Percentiles rank a stretch among this genome's conserved stretches.
phyloP scores from a whole-genome alignment of 2,329 filamentous ascomycete species.

The Phyllosticta citribraziliensis region DNA sequence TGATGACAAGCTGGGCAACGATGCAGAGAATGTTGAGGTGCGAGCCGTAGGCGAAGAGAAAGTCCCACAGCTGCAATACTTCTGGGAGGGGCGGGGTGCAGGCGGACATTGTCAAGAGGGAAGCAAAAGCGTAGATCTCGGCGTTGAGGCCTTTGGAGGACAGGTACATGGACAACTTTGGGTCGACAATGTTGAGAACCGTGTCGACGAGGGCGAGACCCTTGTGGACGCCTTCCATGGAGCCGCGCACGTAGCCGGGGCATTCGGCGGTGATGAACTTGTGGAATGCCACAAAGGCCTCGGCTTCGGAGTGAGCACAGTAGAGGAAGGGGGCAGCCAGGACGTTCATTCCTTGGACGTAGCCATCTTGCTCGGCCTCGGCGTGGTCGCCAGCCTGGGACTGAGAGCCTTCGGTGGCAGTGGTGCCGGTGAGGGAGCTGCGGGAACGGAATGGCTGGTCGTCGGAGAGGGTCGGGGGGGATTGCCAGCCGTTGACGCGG shows the following conservation, averaged over 20 bases:
- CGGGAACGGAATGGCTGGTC: constrained; percentile 26
- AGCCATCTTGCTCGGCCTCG: constrained; percentile 66
- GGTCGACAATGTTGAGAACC: constrained; percentile 82
- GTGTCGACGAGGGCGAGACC: constrained; percentile 86
- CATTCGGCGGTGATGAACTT: constrained; percentile 79
- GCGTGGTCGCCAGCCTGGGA: constrained; percentile 20
- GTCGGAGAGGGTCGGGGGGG: constrained; percentile 38
- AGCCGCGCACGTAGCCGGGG: constrained; percentile 86
- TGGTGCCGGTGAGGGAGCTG: constrained; percentile 13
- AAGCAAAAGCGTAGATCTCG: constrained; percentile 93
- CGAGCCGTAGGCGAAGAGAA: constrained; percentile 88
- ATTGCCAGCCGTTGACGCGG: constrained; percentile 42
- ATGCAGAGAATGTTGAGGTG: constrained; percentile 95
- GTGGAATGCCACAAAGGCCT: constrained; percentile 88
- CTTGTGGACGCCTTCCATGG: constrained; percentile 94
- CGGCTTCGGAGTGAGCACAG: constrained; percentile 83
- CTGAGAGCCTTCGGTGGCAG: constrained; percentile 9
- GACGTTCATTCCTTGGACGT: constrained; percentile 99
- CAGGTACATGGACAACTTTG: constrained; percentile 74
- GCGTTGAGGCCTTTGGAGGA: constrained; percentile 80
- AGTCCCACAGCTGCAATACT: constrained; percentile 91
- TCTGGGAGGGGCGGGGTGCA: constrained; percentile 93
- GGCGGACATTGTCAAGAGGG: constrained; percentile 85
- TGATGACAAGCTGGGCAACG: constrained; percentile 84
- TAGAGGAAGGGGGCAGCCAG: constrained; percentile 93